Evolutionary conservation across 1,284 basidiomycete genomes (phyloP), one percentile per base, ranked within the genome.

Genomic region (Malassezia cuniculi): DNA sequence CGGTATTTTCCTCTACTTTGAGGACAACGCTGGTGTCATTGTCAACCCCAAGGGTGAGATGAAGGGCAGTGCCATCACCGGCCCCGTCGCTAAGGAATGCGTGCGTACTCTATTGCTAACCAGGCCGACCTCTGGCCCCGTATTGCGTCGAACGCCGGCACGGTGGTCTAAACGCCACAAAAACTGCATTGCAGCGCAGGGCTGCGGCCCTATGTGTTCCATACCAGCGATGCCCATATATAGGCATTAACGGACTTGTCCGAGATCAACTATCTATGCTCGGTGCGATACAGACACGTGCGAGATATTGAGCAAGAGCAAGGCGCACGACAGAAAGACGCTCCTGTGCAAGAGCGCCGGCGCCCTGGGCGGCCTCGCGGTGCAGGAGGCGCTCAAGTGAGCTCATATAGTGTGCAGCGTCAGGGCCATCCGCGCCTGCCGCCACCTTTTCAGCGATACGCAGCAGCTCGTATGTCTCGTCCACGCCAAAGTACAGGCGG

Each of bases 1-100:
- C 69, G 90, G 90, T 72, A 84, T 95, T 55, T 94, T 94, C 80
- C 81, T 97, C 69, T 94, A 94, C 78, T 97, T 97, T 59, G 90
- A 90, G 82, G 52, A 61, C 56, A 65, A 62, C 56, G 54, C 54
- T 39, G 57, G 59, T 53, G 60, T 62, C 37, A 59, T 57, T 45
- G 57, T 69, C 67, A 95, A 95, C 77, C 84, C 85, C 67, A 95
- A 95, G 78, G 90, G 93, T 68, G 90, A 99, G 76, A 97, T 99
- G 90, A 99, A 99, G 78, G 90, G 90, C 47, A 63, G 61, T 38
- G 66, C 89, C 60, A 97, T 99, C 72, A 89, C 90, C 54, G 90
- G 90, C 56, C 93, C 90, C 34, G 84, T 89, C 47, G 85, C 83
- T 72, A 90, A 87, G 77, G 85, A 86, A 83, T 87, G 85, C 69